These are phyloP conservation scores for Cyclotella distinguenda DNA, from an alignment of 108 stramenopile species.

Conservation along the genomic window DNA sequence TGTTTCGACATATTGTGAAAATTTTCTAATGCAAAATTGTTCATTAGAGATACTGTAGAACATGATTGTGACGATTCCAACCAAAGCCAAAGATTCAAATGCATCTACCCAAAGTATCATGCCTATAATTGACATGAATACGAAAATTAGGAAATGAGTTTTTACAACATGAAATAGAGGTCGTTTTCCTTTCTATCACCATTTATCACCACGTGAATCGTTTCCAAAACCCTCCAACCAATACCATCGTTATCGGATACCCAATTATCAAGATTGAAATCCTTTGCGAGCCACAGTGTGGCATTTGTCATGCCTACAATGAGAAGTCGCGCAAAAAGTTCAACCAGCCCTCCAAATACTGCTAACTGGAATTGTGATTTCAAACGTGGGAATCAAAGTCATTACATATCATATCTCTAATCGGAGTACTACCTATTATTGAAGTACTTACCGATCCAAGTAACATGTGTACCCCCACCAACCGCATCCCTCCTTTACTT, in stretches of 20 bases:
- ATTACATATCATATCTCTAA: too few species aligned
- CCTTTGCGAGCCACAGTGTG: slow-evolving; percentile 50
- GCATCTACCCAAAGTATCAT: slow-evolving; percentile 52
- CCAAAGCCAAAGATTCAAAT: slow-evolving; percentile 45
- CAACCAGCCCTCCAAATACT: slow-evolving; percentile 59
- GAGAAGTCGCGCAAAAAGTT: slow-evolving; percentile 61
- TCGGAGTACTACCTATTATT: too few species aligned
- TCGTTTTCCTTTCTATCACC: too few species aligned
- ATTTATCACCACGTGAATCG: slow-evolving; percentile 60
- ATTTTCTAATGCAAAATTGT: slow-evolving; percentile 7
- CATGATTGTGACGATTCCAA: slow-evolving; percentile 33
- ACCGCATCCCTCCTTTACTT: slow-evolving; percentile 51
- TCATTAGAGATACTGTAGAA: slow-evolving; percentile 39
- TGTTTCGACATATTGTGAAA: background rate
- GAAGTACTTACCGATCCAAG: slow-evolving; percentile 42
- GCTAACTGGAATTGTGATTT: slow-evolving; percentile 33
- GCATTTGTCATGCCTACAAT: slow-evolving; percentile 54
- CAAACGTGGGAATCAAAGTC: background rate
- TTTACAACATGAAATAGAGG: background rate
- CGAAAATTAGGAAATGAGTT: too few species aligned
- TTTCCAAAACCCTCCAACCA: slow-evolving; percentile 77
- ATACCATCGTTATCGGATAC: slow-evolving; percentile 44
- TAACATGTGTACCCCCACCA: slow-evolving; percentile 52
- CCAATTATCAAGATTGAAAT: slow-evolving; percentile 76
- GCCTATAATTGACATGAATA: slow-evolving; percentile 27